Evolutionary conservation across 768 basidiomycete species (phyloP).

Genomic region (Dictyophora rubrovolvata): DNA sequence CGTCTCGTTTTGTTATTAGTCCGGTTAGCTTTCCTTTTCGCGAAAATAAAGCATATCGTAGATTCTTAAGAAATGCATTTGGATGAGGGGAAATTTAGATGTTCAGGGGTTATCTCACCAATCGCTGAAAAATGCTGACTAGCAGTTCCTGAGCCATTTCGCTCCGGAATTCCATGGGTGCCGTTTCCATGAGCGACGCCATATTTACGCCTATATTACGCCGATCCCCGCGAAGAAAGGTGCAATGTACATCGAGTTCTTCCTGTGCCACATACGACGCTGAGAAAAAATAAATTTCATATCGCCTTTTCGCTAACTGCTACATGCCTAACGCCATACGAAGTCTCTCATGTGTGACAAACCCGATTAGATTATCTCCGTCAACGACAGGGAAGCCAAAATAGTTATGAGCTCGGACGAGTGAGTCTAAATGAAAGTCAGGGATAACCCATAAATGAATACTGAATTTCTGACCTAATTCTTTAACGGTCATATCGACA

Average conservation of each 20-base stretch:
- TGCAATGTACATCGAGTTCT: constrained; percentile 13
- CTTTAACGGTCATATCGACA: constrained; percentile 30
- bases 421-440: constrained; percentile 21
- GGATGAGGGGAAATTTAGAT: background rate
- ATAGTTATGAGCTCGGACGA: constrained; percentile 37
- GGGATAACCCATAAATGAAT: background rate
- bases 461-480: constrained; percentile 30
- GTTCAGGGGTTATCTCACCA: constrained; percentile 29
- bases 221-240: constrained; percentile 3
- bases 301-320: no score
- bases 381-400: constrained; percentile 60
- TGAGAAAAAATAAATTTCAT: constrained; percentile 11
- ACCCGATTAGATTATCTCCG: constrained; percentile 44
- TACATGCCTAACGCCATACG: constrained; percentile 25
- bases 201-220: constrained; percentile 20
- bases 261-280: constrained; percentile 11
- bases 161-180: constrained; percentile 52
- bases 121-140: constrained; percentile 65
- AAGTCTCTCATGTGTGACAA: constrained; percentile 48
- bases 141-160: constrained; percentile 64
- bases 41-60: constrained; percentile 61
- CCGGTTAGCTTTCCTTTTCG: constrained; percentile 48
- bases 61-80: constrained; percentile 32
- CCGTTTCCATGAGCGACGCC: constrained; percentile 29
- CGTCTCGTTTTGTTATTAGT: constrained; percentile 59